phyloP scores from a whole-genome alignment of 116 monocot genomes.

The Cymodocea nodosa region DNA sequence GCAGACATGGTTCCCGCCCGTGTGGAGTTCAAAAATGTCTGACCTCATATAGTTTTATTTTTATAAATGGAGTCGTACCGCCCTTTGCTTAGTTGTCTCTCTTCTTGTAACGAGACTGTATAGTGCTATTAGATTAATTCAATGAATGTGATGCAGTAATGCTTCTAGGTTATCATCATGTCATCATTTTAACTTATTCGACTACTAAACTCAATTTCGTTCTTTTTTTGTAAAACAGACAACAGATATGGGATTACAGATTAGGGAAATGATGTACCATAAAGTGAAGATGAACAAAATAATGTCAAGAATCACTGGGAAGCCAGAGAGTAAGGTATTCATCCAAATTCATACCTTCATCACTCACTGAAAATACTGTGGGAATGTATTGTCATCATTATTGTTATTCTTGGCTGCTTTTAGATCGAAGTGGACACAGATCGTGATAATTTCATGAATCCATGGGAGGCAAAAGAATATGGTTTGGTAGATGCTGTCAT shows the following conservation, averaged over 20 bases:
- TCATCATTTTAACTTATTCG: background rate
- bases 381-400: background rate
- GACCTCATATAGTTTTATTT: too few relatives aligned
- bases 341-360: background rate
- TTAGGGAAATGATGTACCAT: constrained; percentile 91
- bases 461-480: constrained; percentile 97
- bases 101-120: too few relatives aligned
- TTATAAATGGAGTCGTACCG: too few relatives aligned
- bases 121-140: too few relatives aligned
- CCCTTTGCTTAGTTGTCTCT: too few relatives aligned
- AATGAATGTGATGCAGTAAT: too few relatives aligned
- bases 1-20: too few relatives aligned
- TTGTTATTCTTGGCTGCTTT: background rate
- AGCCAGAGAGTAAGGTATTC: constrained; percentile 64
- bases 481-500: constrained; percentile 82
- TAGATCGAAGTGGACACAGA: constrained; percentile 81
- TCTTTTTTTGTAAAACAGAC: constrained; percentile 27
- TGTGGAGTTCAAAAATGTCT: too few relatives aligned
- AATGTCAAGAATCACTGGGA: constrained; percentile 84
- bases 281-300: constrained; percentile 90
- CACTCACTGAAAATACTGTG: too few relatives aligned
- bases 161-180: too few relatives aligned
- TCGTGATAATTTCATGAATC: constrained; percentile 91
- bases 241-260: constrained; percentile 61
- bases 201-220: background rate